phyloP scores from a whole-genome alignment of 768 basidiomycete species.

The Russula ochroleuca region DNA sequence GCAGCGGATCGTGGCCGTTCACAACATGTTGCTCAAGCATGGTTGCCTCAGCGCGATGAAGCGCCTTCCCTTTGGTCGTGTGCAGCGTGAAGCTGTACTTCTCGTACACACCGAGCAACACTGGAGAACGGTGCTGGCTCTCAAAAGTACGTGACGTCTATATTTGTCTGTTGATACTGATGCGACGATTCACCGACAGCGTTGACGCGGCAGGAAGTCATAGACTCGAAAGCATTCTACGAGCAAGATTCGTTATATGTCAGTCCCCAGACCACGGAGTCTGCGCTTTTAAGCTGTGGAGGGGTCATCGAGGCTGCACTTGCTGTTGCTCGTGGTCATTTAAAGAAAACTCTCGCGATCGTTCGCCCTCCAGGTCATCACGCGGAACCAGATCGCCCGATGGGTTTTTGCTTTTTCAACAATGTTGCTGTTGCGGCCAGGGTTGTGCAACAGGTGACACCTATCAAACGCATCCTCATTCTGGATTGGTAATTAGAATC shows the following conservation, averaged over 20 bases:
- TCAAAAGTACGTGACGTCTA: conserved; percentile 13
- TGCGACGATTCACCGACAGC: conserved; percentile 40
- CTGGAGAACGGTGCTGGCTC: conserved; percentile 82
- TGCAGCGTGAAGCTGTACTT: conserved; percentile 70
- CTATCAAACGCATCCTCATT: conserved; percentile 79
- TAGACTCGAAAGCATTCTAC: conserved; percentile 76
- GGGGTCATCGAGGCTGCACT: conserved; percentile 90
- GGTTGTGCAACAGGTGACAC: conserved; percentile 67
- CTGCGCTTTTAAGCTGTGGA: conserved; percentile 87
- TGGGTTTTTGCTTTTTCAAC: conserved; percentile 99
- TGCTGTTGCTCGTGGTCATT: conserved; percentile 73
- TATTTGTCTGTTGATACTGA: conserved; percentile 23
- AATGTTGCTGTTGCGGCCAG: conserved; percentile 92
- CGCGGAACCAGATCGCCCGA: conserved; percentile 95
- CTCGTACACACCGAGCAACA: conserved; percentile 89
- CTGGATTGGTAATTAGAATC: conserved; percentile 77
- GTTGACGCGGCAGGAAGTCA: conserved; percentile 69
- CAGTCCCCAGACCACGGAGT: conserved; percentile 74
- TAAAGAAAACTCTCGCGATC: conserved; percentile 89
- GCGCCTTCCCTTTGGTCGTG: conserved; percentile 68
- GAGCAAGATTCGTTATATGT: conserved; percentile 92
- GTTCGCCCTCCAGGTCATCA: conserved; percentile 98
- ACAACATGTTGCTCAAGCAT: conserved; percentile 54
- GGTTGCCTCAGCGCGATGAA: conserved; percentile 70
- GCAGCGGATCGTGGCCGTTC: conserved; percentile 73